Evolutionary conservation across 78 protist species (phyloP), one percentile per base, ranked within the genome.

Genomic region (Diacronema lutheri): DNA sequence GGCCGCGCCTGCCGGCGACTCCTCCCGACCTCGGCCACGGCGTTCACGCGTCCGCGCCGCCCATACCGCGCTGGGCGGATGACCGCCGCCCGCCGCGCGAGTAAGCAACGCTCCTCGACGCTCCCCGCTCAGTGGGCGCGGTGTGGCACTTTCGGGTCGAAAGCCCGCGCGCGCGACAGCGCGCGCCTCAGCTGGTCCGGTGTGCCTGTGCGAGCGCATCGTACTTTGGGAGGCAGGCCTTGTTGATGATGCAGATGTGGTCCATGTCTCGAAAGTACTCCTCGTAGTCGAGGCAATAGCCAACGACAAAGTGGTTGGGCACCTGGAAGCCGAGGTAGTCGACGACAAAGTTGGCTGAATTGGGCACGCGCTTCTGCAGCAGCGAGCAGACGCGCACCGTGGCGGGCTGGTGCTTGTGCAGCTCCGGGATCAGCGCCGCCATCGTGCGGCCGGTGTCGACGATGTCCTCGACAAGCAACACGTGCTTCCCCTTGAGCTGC

Each of bases 281-380:
- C 7, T 64, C 29, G 71, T 64, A 64, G 71, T 64, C 71, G 71
- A 64, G 71, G 71, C 71, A 64, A 21, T 64, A 64, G 21, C 71
- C 71, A 4, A 64, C 71, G 29, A 64, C 71, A 16, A 64, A 64
- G 31, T 33, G 37, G 21, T 64, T 33, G 71, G 71, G 71, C 41
- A 64, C 6, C 68, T 6, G 5, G 71, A 64, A 64, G 37, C 71
- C 71, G 29, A 33, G 13, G 40, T 14, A 64, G 71, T 64, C 71
- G 41, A 13, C 71, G 26, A 31, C 71, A 20, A 64, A 64, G 20
- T 33, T 21, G 4, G 4, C 0, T 25, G 41, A 13, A 1, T 64
- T n/a, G 41, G 37, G 41, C 41, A 33, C 29, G 40, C 71, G 71
- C 40, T 64, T 64, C 41, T 29, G 13, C 13, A 64, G 71, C 23